phyloP scores from a whole-genome alignment of 1,139 yeast genomes.

The Ogataea hybrid region DNA sequence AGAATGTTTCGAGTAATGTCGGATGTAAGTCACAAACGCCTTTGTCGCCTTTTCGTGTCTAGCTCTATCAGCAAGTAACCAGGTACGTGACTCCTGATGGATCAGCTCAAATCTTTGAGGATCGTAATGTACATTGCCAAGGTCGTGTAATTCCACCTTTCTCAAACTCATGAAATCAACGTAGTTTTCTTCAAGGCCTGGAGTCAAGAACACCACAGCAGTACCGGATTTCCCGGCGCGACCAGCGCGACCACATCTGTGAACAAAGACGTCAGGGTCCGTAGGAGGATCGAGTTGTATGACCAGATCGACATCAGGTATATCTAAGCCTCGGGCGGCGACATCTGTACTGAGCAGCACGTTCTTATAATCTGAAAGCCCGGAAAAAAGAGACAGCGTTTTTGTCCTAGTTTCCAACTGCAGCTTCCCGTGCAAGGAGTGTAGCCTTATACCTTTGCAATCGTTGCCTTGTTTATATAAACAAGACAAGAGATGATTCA shows the following conservation, averaged over 20 bases:
- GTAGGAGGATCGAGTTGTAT: conserved; percentile 90
- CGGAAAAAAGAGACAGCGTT: conserved; percentile 61
- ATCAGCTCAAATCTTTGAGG: conserved; percentile 24
- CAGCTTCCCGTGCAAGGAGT: conserved; percentile 83
- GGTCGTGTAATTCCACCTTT: conserved; percentile 41
- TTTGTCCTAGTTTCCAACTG: conserved; percentile 71
- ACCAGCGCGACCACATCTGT: conserved; percentile 92
- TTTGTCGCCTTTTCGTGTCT: conserved; percentile 78
- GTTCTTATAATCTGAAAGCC: conserved; percentile 43
- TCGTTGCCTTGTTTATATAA: conserved; percentile 25
- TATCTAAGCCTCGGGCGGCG: conserved; percentile 92
- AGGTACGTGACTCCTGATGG: conserved; percentile 42
- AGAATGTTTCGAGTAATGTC: conserved; percentile 86
- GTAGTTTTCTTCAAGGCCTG: conserved; percentile 78
- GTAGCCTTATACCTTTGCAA: conserved; percentile 35
- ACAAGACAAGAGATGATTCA: conserved; percentile 37
- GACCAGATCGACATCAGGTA: conserved; percentile 88
- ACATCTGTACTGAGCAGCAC: conserved; percentile 79
- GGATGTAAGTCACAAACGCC: conserved; percentile 79
- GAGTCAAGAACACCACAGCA: conserved; percentile 69
- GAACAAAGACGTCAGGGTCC: conserved; percentile 82
- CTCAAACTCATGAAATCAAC: conserved; percentile 78
- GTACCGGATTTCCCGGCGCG: conserved; percentile 82
- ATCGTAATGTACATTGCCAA: conserved; percentile 25
- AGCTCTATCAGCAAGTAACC: conserved; percentile 70